Conservation (phyloP, 805 yeast species). For the Schizosaccharomyces osmophilus region DNA sequence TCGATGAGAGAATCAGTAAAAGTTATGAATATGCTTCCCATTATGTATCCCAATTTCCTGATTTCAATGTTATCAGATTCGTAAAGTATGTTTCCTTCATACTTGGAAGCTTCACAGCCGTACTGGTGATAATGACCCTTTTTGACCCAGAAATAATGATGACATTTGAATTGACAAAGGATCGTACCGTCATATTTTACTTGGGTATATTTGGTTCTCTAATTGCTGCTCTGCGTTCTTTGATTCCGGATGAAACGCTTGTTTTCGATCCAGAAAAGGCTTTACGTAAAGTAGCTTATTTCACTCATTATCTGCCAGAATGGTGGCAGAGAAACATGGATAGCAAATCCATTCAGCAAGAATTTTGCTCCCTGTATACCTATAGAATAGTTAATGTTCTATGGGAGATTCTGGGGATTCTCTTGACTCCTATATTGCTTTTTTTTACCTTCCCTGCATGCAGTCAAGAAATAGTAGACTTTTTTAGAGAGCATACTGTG, state of each 20-base stretch:
- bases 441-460: slow-evolving; percentile 60
- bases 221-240: slow-evolving; percentile 58
- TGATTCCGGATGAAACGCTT: slow-evolving; percentile 36
- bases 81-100: slow-evolving; percentile 26
- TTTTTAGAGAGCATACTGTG: slow-evolving; percentile 68
- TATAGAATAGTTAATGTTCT: slow-evolving; percentile 44
- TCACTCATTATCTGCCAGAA: slow-evolving; percentile 72
- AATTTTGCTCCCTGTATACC: slow-evolving; percentile 58
- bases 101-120: slow-evolving; percentile 73
- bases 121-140: slow-evolving; percentile 49
- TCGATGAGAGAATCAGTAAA: slow-evolving; percentile 49
- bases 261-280: slow-evolving; percentile 88
- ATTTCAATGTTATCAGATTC: slow-evolving; percentile 34
- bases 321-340: slow-evolving; percentile 73
- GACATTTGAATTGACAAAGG: slow-evolving; percentile 66
- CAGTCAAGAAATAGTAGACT: slow-evolving; percentile 60
- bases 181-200: slow-evolving; percentile 62
- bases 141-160: slow-evolving; percentile 79
- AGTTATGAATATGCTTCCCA: slow-evolving; percentile 59
- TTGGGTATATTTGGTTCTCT: slow-evolving; percentile 71
- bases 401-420: slow-evolving; percentile 57
- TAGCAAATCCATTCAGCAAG: slow-evolving; percentile 33
- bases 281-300: slow-evolving; percentile 53
- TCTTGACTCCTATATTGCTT: slow-evolving; percentile 70
- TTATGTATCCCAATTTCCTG: slow-evolving; percentile 80